These are phyloP conservation scores for Emergomyces pasteurianus DNA, from an alignment of 2,329 filamentous ascomycete genomes.

Conservation along the genomic window DNA sequence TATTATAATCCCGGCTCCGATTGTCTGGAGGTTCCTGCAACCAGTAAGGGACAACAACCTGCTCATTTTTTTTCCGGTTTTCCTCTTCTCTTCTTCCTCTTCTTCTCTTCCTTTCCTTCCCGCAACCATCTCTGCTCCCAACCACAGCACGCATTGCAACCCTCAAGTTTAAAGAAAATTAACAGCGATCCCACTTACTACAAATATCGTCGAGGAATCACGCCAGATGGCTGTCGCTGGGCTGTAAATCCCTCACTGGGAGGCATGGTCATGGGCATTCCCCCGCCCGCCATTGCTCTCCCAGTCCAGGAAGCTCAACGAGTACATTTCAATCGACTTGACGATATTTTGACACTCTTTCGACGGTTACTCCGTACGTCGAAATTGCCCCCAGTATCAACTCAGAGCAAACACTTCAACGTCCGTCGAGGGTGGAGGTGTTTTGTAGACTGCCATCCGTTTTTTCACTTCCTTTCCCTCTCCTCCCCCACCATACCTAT, in stretches of 20 bases:
- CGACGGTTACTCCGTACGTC: slow-evolving; percentile 39
- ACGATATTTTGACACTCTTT: slow-evolving; percentile 45
- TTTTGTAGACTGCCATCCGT: slow-evolving; percentile 14
- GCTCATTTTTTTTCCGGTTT: slow-evolving; percentile 7
- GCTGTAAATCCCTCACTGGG: slow-evolving; percentile 82
- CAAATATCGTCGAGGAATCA: slow-evolving; percentile 62
- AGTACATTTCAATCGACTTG: slow-evolving; percentile 49
- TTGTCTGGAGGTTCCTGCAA: background rate
- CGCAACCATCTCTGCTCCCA: slow-evolving; percentile 12
- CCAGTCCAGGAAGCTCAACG: slow-evolving; percentile 75
- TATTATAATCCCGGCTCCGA: slow-evolving; percentile 9
- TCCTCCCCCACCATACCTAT: background rate
- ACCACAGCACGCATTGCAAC: slow-evolving; percentile 13
- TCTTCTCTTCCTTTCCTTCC: slow-evolving; percentile 14
- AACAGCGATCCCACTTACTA: slow-evolving; percentile 13
- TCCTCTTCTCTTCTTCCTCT: slow-evolving; percentile 10
- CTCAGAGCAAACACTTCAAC: slow-evolving; percentile 27
- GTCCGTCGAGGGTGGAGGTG: slow-evolving; percentile 27
- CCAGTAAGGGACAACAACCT: background rate
- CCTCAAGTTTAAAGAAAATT: slow-evolving; percentile 16
- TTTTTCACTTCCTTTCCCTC: background rate
- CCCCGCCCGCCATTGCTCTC: slow-evolving; percentile 3
- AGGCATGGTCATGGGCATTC: slow-evolving; percentile 22
- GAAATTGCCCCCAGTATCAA: slow-evolving; percentile 46
- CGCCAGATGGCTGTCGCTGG: slow-evolving; percentile 68